Evolutionary conservation across 2,329 filamentous ascomycete genomes (phyloP).

Genomic region (Fusarium fracticaudum): DNA sequence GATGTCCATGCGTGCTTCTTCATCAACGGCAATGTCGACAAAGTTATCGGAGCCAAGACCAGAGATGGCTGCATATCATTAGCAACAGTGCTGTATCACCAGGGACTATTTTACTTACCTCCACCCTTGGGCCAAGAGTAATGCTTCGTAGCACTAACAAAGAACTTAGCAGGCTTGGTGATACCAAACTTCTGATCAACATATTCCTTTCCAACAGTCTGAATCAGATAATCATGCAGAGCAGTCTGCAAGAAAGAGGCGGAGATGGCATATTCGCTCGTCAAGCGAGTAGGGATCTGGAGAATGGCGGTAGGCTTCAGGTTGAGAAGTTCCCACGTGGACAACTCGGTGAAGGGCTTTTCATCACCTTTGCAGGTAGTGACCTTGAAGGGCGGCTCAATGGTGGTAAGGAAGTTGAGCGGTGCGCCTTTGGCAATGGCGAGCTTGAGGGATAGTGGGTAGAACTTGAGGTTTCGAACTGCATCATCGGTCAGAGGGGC

Average conservation of each 20-base stretch:
- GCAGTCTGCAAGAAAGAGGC: not conserved
- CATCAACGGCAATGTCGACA: not conserved
- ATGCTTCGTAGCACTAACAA: not conserved
- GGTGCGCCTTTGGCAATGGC: not conserved
- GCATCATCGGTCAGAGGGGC: fast-evolving
- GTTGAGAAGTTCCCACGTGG: not conserved
- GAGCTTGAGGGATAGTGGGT: not conserved
- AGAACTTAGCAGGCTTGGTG: not conserved
- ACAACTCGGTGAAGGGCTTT: not conserved
- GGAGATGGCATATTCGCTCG: not conserved
- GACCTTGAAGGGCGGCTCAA: not conserved
- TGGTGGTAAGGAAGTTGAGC: not conserved
- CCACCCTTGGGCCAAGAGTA: not conserved
- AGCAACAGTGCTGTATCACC: no score
- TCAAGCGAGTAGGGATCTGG: not conserved
- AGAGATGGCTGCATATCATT: not conserved
- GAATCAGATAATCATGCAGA: not conserved
- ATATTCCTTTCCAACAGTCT: not conserved
- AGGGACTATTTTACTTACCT: no score
- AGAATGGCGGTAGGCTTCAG: not conserved
- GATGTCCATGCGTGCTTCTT: not conserved
- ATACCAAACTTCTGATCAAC: not conserved
- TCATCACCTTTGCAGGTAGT: not conserved
- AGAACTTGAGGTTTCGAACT: constrained; percentile 3
- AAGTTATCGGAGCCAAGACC: not conserved